Evolutionary conservation across 306 rosid species (phyloP).

Genomic region (Sphenostylis stenocarpa): DNA sequence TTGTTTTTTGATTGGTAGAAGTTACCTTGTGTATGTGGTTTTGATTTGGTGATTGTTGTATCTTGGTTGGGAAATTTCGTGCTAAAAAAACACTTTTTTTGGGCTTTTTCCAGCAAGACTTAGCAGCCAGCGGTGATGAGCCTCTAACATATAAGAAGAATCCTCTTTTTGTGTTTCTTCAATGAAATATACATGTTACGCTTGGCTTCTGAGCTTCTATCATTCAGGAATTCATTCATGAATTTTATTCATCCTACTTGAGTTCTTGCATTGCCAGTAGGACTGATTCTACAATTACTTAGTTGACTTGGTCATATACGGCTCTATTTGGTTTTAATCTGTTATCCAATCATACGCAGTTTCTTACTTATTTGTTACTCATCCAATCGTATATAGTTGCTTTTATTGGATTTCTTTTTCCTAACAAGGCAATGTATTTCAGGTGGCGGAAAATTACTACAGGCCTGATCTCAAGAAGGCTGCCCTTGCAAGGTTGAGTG

Average conservation of each 20-base stretch:
- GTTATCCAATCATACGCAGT: no score
- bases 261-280: no score
- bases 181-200: slow-evolving; percentile 53
- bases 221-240: background rate
- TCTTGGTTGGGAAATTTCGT: background rate
- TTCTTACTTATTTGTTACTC: background rate
- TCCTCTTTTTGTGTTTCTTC: slow-evolving; percentile 33
- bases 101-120: background rate
- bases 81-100: no score
- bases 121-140: slow-evolving; percentile 52
- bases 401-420: background rate
- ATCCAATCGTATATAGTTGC: no score
- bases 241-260: background rate
- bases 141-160: slow-evolving; percentile 46
- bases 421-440: background rate
- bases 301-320: background rate
- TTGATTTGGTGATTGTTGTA: background rate
- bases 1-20: background rate
- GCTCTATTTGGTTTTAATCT: background rate
- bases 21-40: background rate
- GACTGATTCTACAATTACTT: background rate
- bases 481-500: slow-evolving; percentile 89
- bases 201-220: slow-evolving; percentile 65
- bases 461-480: slow-evolving; percentile 88
- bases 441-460: slow-evolving; percentile 74